These are phyloP conservation scores for Fomitopsis schrenkii DNA, from an alignment of 1,284 basidiomycete genomes.

Conservation along the genomic window DNA sequence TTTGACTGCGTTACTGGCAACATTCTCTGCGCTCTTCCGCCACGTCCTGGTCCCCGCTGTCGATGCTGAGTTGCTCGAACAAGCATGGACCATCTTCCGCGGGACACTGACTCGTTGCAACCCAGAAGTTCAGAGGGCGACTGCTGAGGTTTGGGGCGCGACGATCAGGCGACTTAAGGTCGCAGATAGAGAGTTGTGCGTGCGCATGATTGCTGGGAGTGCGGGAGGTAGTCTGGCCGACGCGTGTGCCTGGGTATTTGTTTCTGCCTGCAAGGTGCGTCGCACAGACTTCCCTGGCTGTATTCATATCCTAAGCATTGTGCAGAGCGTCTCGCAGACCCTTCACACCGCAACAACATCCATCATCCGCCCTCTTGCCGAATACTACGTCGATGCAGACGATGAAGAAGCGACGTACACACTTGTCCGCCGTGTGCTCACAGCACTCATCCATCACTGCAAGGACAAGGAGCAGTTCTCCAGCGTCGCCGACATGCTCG, in stretches of 20 bases:
- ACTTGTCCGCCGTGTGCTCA: conserved; percentile 67
- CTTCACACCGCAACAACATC: conserved; percentile 73
- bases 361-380: conserved; percentile 54
- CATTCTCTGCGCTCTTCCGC: conserved; percentile 64
- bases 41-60: conserved; percentile 62
- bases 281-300: not conserved
- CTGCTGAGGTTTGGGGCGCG: conserved; percentile 77
- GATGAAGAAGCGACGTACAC: conserved; percentile 41
- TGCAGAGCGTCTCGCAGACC: conserved; percentile 69
- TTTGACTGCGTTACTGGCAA: conserved; percentile 59
- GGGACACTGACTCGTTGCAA: conserved; percentile 51
- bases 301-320: not conserved
- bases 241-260: conserved; percentile 62
- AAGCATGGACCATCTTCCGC: conserved; percentile 54
- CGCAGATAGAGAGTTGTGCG: conserved; percentile 45
- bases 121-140: conserved; percentile 64
- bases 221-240: conserved; percentile 44
- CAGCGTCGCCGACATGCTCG: conserved; percentile 51
- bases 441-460: conserved; percentile 79
- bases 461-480: conserved; percentile 62
- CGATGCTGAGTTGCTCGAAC: conserved; percentile 42
- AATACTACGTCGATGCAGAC: conserved; percentile 44
- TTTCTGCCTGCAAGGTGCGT: conserved; percentile 68
- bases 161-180: conserved; percentile 61
- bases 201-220: conserved; percentile 40